A percentile compares a stretch with the other conserved stretches of the same genome.
phyloP scores from a whole-genome alignment of 108 stramenopile species.

The Nitzschia inconspicua region DNA sequence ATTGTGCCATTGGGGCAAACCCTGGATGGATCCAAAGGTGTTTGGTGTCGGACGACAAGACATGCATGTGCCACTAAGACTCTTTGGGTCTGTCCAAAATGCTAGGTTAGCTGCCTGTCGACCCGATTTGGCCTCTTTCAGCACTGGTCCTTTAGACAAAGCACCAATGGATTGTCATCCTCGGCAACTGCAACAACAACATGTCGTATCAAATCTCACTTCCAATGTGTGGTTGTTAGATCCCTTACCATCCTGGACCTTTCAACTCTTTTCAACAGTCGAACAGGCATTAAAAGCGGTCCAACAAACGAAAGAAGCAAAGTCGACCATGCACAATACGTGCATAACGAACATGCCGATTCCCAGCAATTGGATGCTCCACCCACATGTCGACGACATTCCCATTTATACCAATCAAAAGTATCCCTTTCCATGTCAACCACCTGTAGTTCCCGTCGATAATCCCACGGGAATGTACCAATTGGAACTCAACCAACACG shows the following conservation, averaged over 20 bases:
- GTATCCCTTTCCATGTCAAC: conserved; percentile 49
- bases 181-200: conserved; percentile 3
- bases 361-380: conserved; percentile 55
- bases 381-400: conserved; percentile 31
- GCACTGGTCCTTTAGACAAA: neutral
- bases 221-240: conserved; percentile 22
- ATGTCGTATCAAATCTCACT: conserved; percentile 5
- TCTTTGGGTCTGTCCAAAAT: conserved; percentile 11
- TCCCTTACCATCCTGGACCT: conserved; percentile 25
- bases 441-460: conserved; percentile 45
- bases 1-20: conserved; percentile 17
- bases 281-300: conserved; percentile 30
- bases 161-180: neutral
- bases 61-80: conserved; percentile 45
- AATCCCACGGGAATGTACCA: conserved; percentile 88
- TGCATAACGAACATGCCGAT: neutral
- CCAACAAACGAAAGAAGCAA: neutral
- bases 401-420: conserved; percentile 58
- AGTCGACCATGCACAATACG: neutral
- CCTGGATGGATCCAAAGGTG: conserved; percentile 59
- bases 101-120: conserved; percentile 46
- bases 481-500: conserved; percentile 29
- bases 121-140: conserved; percentile 26
- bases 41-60: conserved; percentile 32
- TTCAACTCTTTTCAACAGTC: conserved; percentile 30